phyloP scores from a whole-genome alignment of 225 moss, liverwort and hornwort genomes.

The Lunularia cruciata region DNA sequence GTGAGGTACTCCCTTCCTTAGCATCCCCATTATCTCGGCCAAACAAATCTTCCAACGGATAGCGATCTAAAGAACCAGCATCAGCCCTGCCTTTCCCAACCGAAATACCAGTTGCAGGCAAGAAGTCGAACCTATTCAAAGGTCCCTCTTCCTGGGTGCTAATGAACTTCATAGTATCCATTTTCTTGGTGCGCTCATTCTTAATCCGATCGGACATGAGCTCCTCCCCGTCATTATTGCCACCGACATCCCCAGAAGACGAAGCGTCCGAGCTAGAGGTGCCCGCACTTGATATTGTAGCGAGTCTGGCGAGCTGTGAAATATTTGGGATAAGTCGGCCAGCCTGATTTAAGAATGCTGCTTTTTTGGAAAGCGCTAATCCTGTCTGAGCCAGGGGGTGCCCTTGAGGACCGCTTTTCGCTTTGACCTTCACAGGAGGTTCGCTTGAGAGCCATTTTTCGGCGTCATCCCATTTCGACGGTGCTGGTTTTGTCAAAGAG shows the following conservation, averaged over 20 bases:
- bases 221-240: slow-evolving; percentile 34
- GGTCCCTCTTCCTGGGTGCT: slow-evolving; percentile 25
- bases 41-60: slow-evolving; percentile 52
- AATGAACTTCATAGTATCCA: slow-evolving; percentile 26
- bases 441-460: slow-evolving; percentile 88
- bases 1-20: slow-evolving; percentile 48
- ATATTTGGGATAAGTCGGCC: slow-evolving; percentile 41
- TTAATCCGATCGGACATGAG: slow-evolving; percentile 26
- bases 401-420: slow-evolving; percentile 61
- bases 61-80: slow-evolving; percentile 52
- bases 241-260: slow-evolving; percentile 26
- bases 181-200: slow-evolving; percentile 41
- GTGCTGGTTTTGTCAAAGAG: slow-evolving; percentile 73
- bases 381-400: slow-evolving; percentile 62
- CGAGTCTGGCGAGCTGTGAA: slow-evolving; percentile 39
- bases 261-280: slow-evolving; percentile 29
- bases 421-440: slow-evolving; percentile 42
- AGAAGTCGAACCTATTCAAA: slow-evolving; percentile 33
- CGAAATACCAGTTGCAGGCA: slow-evolving; percentile 36
- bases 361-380: slow-evolving; percentile 65
- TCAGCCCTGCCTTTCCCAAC: slow-evolving; percentile 32
- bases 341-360: slow-evolving; percentile 44
- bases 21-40: slow-evolving; percentile 53
- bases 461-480: slow-evolving; percentile 97
- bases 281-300: slow-evolving; percentile 11